Evolutionary conservation across 148 eudicot species (phyloP).

Genomic region (Fagopyrum tataricum): DNA sequence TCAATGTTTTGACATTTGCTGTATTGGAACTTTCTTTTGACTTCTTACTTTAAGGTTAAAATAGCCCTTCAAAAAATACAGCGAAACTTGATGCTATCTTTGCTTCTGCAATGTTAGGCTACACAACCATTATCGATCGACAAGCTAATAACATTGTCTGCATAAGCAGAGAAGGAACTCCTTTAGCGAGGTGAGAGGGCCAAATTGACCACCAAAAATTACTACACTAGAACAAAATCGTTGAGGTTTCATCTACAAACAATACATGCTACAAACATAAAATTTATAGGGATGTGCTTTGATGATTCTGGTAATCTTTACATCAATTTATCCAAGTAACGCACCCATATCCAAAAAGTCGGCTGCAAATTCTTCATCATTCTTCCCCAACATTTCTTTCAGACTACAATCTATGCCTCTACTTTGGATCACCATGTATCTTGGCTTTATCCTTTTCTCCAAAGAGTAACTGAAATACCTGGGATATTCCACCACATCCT

Average conservation of each 20-base stretch:
- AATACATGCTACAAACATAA: not conserved
- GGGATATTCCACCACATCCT: conserved; percentile 63
- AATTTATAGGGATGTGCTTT: not conserved
- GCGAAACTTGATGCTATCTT: too few relatives aligned
- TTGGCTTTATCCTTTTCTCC: conserved; percentile 79
- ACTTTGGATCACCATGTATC: conserved; percentile 45
- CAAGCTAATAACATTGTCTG: too few relatives aligned
- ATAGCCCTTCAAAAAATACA: too few relatives aligned
- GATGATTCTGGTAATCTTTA: not conserved
- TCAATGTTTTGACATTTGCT: too few relatives aligned
- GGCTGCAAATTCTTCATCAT: conserved; percentile 73
- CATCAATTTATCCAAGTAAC: conserved; percentile 4
- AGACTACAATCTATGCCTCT: conserved; percentile 45
- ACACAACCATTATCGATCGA: too few relatives aligned
- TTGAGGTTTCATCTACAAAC: not conserved
- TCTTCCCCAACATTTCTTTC: conserved; percentile 74
- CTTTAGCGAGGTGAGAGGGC: too few relatives aligned
- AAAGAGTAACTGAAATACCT: conserved; percentile 91
- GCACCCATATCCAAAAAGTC: conserved; percentile 36
- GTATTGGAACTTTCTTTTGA: too few relatives aligned
- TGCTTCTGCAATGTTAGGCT: too few relatives aligned
- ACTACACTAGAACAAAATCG: not conserved
- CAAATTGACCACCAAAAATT: too few relatives aligned
- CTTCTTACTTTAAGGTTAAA: too few relatives aligned
- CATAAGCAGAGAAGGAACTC: too few relatives aligned